Base-by-base conservation (phyloP, 768 basidiomycete genomes). In the Leccinellum luteum region DNA sequence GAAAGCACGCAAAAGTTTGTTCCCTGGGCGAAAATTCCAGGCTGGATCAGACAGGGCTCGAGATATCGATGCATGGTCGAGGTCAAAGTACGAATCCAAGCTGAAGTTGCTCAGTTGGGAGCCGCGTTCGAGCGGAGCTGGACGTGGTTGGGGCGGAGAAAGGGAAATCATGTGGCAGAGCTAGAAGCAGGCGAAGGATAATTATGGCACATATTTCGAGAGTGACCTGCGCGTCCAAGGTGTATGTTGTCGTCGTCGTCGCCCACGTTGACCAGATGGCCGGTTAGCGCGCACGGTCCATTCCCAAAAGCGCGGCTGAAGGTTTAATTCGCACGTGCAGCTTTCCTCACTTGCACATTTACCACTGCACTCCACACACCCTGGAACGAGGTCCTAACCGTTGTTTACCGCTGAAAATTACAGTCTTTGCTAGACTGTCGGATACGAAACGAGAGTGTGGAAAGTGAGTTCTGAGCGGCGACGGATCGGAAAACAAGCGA, bases 91-190 rank as follows among this genome's bases (percentile, higher is more conserved):
- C 28, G n/a, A n/a, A 19, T 49, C 19, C 30, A 38, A n/a, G n/a
- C 30, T 47, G 6, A 25, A 14, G 5, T 32, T 57, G 44, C 21
- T 30, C 19, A 45, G 8, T 13, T 30, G 27, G 21, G 35, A 41
- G n/a, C 17, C n/a, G 47, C 50, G 70, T 73, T 73, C 55, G 72
- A 74, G 71, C 71, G 71, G 71, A 72, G 71, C 70, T 71, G 60
- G 59, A 51, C 32, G 53, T 64, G 67, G 68, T 72, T 72, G 65
- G 65, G 71, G 63, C 71, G 71, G 71, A 72, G 71, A 72, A 68
- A 61, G 44, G 55, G 60, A 66, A 43, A 62, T 58, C 61, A 67
- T 71, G 67, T 62, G 63, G 61, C 65, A 61, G 38, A 48, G 34
- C 47, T 57, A 64, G 60, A 60, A 60, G 56, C 57, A 27, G 51